Evolutionary conservation across 2,329 filamentous ascomycete species (phyloP).

Genomic region (Sphaerulina vaccinii): DNA sequence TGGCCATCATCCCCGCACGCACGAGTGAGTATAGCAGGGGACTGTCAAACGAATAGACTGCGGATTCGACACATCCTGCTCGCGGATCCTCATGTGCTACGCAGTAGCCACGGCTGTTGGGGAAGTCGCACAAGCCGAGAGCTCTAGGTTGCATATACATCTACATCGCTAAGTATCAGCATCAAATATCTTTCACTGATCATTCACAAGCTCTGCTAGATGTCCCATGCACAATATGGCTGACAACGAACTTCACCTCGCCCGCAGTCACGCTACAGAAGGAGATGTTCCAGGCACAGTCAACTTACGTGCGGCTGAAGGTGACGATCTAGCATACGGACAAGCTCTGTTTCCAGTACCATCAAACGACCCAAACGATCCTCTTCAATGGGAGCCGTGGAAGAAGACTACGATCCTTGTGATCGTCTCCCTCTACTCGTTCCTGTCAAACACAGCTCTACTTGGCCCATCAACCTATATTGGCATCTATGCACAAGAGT

Average conservation of each 20-base stretch:
- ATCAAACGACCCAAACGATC: conserved; percentile 61
- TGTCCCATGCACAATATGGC: no score
- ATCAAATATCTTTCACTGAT: no score
- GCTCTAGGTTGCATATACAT: no score
- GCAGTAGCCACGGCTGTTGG: no score
- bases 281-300: conserved; percentile 58
- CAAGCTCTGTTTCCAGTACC: conserved; percentile 62
- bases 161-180: no score
- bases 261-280: conserved; percentile 54
- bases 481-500: conserved; percentile 53
- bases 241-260: background rate
- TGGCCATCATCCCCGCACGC: no score
- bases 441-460: conserved; percentile 58
- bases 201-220: no score
- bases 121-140: no score
- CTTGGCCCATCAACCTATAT: conserved; percentile 60
- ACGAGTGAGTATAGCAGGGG: no score
- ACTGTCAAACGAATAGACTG: no score
- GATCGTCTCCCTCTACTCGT: conserved; percentile 56
- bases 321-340: conserved; percentile 59
- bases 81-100: no score
- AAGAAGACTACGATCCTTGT: conserved; percentile 60
- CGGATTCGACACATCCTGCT: no score
- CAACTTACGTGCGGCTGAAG: conserved; percentile 54
- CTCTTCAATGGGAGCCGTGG: conserved; percentile 52